Conservation (phyloP, 352 stramenopile species). For the Pythium brassicae region DNA sequence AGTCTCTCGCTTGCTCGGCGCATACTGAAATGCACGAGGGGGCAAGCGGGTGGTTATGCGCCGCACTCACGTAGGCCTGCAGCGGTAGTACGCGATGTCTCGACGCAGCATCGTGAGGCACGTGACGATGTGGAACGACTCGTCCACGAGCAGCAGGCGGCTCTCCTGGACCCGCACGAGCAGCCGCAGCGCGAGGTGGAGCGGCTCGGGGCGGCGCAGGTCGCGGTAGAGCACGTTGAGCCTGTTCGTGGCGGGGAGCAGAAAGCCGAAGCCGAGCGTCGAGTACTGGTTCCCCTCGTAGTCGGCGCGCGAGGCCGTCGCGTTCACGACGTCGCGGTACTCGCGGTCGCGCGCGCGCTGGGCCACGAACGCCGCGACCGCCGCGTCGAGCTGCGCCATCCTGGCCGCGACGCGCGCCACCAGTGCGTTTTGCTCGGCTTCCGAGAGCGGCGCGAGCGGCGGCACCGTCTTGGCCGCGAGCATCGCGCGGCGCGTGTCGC, state of each 20-base stretch:
- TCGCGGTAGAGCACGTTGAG: slow-evolving; percentile 51
- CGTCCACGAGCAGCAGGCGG: slow-evolving; percentile 36
- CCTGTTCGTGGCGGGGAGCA: slow-evolving; percentile 48
- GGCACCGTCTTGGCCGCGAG: slow-evolving; percentile 16
- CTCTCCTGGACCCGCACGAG: slow-evolving; percentile 60
- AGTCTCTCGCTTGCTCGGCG: neutral
- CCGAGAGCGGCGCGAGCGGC: slow-evolving; percentile 24
- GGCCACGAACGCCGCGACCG: slow-evolving; percentile 24
- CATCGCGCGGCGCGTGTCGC: slow-evolving; percentile 25
- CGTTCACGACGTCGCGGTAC: slow-evolving; percentile 34
- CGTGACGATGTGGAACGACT: slow-evolving; percentile 41
- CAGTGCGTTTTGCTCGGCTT: slow-evolving; percentile 30
- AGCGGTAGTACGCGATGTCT: slow-evolving; percentile 51
- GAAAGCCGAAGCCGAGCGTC: slow-evolving; percentile 50
- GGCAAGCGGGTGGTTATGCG: neutral
- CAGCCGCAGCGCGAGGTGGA: slow-evolving; percentile 49
- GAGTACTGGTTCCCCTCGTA: slow-evolving; percentile 57
- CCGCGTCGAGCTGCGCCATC: slow-evolving; percentile 22
- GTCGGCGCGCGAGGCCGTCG: slow-evolving; percentile 21
- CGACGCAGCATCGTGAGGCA: slow-evolving; percentile 48
- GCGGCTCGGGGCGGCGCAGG: slow-evolving; percentile 43
- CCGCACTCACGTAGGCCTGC: slow-evolving; percentile 12
- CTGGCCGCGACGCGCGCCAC: slow-evolving; percentile 17
- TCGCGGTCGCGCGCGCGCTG: slow-evolving; percentile 25
- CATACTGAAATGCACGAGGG: neutral